phyloP scores from a whole-genome alignment of 106 monocot genomes.

The Gastrodia elata region DNA sequence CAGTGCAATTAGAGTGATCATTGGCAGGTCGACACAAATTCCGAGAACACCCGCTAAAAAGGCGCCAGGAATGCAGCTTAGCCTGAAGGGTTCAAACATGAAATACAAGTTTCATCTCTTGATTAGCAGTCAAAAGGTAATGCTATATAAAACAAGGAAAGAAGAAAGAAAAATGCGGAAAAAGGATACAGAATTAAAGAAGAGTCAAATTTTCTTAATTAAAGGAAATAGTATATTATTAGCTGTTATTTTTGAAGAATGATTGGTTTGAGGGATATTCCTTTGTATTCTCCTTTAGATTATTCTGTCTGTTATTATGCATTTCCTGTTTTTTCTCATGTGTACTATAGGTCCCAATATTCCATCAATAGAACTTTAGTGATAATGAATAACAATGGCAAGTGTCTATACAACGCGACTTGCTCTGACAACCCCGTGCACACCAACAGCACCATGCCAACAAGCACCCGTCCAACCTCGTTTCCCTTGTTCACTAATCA shows the following conservation, averaged over 20 bases:
- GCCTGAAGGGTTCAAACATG: constrained; percentile 22
- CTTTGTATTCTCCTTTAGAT: background rate
- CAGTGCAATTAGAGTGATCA: constrained; percentile 55
- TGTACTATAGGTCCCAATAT: background rate
- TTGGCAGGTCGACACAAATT: constrained; percentile 43
- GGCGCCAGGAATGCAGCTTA: constrained; percentile 41
- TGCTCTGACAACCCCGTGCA: no score
- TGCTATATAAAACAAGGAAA: background rate
- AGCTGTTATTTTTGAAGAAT: background rate
- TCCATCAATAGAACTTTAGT: background rate
- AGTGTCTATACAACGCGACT: no score
- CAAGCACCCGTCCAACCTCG: no score
- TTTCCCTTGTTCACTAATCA: no score
- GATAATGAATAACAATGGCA: no score
- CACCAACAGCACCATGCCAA: no score
- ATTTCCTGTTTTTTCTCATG: background rate
- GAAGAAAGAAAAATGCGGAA: background rate
- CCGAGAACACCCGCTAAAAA: constrained; percentile 53
- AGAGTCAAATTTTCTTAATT: background rate
- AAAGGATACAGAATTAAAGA: background rate
- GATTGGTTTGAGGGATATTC: background rate
- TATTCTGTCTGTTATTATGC: background rate
- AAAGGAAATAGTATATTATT: background rate
- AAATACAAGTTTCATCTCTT: background rate
- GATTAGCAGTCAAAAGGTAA: background rate